These are phyloP conservation scores for Schwanniomyces sp. DNA, from an alignment of 805 yeast genomes.

Conservation along the genomic window DNA sequence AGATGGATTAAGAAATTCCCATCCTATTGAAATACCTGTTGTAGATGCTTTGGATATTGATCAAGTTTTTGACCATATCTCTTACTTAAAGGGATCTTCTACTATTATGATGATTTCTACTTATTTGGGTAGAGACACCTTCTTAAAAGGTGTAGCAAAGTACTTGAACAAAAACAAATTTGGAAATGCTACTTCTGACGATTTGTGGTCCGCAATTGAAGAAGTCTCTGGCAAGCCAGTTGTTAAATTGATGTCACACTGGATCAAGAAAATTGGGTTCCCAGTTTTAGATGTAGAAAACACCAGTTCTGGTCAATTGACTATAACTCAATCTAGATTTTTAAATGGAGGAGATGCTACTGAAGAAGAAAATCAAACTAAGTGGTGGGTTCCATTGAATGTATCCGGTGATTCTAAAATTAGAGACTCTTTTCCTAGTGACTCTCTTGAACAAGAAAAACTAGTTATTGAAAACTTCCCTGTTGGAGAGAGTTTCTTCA, in stretches of 20 bases:
- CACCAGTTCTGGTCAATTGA: conserved; percentile 29
- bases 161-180: conserved; percentile 64
- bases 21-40: conserved; percentile 84
- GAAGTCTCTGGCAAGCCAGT: conserved; percentile 66
- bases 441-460: conserved; percentile 23
- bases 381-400: conserved; percentile 61
- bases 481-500: conserved; percentile 28
- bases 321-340: conserved; percentile 58
- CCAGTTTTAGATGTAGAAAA: conserved; percentile 58
- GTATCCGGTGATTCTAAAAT: conserved; percentile 18
- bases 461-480: conserved; percentile 21
- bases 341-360: conserved; percentile 60
- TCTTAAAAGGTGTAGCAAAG: conserved; percentile 69
- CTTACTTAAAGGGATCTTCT: conserved; percentile 80
- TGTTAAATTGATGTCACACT: conserved; percentile 56
- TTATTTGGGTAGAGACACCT: conserved; percentile 65
- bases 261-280: conserved; percentile 75
- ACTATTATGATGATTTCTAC: conserved; percentile 74
- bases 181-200: conserved; percentile 71
- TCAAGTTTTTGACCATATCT: conserved; percentile 79
- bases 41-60: conserved; percentile 74
- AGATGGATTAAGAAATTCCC: conserved; percentile 63
- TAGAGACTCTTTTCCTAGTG: conserved; percentile 9
- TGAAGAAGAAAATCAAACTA: conserved; percentile 54
- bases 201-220: conserved; percentile 67